phyloP scores from a whole-genome alignment of 805 yeast genomes.

The Debaryomyces tyrocola region DNA sequence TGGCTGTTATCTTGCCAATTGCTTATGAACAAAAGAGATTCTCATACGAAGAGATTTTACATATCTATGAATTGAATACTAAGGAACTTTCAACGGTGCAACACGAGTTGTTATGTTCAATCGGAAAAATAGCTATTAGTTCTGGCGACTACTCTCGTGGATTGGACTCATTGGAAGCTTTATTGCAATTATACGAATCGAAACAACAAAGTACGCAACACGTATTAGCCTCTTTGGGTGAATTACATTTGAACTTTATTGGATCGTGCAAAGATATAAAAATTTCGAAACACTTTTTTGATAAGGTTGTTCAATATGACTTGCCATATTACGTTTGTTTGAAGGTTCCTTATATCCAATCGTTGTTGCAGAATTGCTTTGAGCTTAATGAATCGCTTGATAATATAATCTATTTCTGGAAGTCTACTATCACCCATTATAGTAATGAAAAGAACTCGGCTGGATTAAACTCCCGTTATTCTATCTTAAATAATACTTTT shows the following conservation, averaged over 20 bases:
- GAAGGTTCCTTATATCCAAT: slow-evolving; percentile 72
- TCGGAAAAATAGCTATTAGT: slow-evolving; percentile 70
- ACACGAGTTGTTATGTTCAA: slow-evolving; percentile 60
- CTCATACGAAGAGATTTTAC: slow-evolving; percentile 58
- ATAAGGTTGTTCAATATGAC: slow-evolving; percentile 64
- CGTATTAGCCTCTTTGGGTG: slow-evolving; percentile 57
- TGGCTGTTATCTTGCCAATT: slow-evolving; percentile 68
- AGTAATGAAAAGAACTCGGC: slow-evolving; percentile 40
- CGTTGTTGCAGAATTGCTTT: slow-evolving; percentile 62
- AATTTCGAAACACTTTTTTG: slow-evolving; percentile 72
- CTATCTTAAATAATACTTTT: slow-evolving; percentile 69
- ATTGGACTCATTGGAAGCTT: slow-evolving; percentile 57
- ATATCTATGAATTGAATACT: slow-evolving; percentile 50
- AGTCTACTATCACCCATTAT: slow-evolving; percentile 56
- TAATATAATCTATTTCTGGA: slow-evolving; percentile 62
- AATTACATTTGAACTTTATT: slow-evolving; percentile 75
- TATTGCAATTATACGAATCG: slow-evolving; percentile 52
- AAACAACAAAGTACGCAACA: slow-evolving; percentile 12
- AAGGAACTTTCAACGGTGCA: slow-evolving; percentile 27
- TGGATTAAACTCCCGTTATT: slow-evolving; percentile 66
- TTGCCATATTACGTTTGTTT: slow-evolving; percentile 72
- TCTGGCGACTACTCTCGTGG: slow-evolving; percentile 69
- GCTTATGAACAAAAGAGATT: slow-evolving; percentile 61
- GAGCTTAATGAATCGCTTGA: slow-evolving; percentile 56
- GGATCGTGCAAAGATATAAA: slow-evolving; percentile 73